Base-by-base conservation (phyloP, 345 rosid genomes). In the Bruguiera sexangula region DNA sequence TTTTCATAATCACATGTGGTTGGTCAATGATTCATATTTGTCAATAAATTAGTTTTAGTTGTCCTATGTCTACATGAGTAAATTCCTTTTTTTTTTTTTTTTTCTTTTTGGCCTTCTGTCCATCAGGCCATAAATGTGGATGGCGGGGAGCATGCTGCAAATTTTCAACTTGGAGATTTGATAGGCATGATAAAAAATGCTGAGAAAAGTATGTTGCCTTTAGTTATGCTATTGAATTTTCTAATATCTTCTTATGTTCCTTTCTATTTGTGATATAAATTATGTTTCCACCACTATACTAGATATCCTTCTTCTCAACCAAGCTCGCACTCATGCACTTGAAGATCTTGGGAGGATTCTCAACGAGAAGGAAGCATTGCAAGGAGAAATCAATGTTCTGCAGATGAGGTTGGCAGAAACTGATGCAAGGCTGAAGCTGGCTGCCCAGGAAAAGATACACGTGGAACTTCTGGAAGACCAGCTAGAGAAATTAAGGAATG, bases 231-330 rank as follows among this genome's bases (percentile, higher is more conserved):
- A 60, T 51, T 75, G 22, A 56, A 22, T 70, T 27, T 52, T 6
- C 53, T 72, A 6, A 29, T 59, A 5, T 21, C 8, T 60, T 15
- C 57, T 55, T 48, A 31, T 19, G 9, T 51, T 57, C 67, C 24
- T 60, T 69, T 65, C 9, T 32, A 55, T 19, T 65, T 9, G 22
- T 54, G 6, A 18, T 66, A 22, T 71, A 53, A 52, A 60, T 29
- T 74, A 69, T 52, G 11, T 20, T 60, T 32, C 32, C 62, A 10
- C 62, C 26, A 71, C 8, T 79, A 30, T 85, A 67, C 50, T 78
- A 94, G 98, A 91, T 81, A 82, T 91, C 78, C 85, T 85, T 79
- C 87, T 80, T 75, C 97, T 94, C 79, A 90, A 89, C 78, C 82
- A 85, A 85, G 95, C 95, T 69, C 88, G 95, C 54, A 80, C 83